Percentiles rank a stretch among this genome's conserved stretches.
Evolutionary conservation across 106 monocot genomes (phyloP).

Genomic region (Dendrobium chrysotoxum): DNA sequence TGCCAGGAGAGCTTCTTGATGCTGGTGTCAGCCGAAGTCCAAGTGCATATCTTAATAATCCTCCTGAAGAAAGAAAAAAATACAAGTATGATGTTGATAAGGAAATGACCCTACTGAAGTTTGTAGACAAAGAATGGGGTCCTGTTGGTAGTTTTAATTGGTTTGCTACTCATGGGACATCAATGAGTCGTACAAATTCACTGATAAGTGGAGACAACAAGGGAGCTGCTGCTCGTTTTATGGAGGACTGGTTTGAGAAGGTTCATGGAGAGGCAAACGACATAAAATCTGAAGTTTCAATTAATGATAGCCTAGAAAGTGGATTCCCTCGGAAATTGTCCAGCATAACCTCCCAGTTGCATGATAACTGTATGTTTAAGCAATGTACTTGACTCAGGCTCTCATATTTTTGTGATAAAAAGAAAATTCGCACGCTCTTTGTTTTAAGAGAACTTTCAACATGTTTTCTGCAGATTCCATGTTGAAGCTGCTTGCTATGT

Average conservation of each 20-base stretch:
- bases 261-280: conserved; percentile 16
- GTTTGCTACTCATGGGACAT: conserved; percentile 98
- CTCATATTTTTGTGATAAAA: background rate
- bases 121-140: conserved; percentile 79
- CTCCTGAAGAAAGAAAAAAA: conserved; percentile 48
- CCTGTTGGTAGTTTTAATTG: conserved; percentile 89
- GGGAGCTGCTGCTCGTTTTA: conserved; percentile 94
- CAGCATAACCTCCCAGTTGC: conserved; percentile 36
- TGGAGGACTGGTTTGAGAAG: conserved; percentile 79
- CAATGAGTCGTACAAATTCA: conserved; percentile 86
- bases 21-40: conserved; percentile 88
- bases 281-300: conserved; percentile 11
- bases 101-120: conserved; percentile 90
- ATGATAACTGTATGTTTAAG: conserved; percentile 37
- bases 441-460: background rate
- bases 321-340: conserved; percentile 45
- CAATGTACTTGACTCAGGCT: background rate
- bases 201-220: conserved; percentile 95
- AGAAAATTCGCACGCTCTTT: background rate
- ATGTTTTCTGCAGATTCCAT: conserved; percentile 33
- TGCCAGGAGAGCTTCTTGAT: conserved; percentile 78
- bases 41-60: conserved; percentile 89
- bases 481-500: conserved; percentile 46
- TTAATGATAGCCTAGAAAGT: conserved; percentile 1
- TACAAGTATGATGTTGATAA: conserved; percentile 81